These are phyloP conservation scores for Micromonas commoda DNA, from an alignment of 139 green algal genomes.

Conservation along the genomic window DNA sequence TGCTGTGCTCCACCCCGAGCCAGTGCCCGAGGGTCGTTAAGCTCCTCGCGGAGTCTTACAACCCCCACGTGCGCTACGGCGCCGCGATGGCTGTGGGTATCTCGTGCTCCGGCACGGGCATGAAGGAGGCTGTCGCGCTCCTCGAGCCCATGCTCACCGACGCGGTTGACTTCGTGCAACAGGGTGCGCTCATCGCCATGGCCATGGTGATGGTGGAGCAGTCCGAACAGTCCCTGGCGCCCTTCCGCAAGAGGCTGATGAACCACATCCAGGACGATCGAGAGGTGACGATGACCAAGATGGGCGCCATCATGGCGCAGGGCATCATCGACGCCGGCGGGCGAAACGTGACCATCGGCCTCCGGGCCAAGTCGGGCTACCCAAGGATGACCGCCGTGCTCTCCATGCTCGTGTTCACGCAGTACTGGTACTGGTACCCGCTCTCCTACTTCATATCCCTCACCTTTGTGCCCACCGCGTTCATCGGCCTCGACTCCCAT, in stretches of 20 bases:
- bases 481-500: slow-evolving; percentile 80
- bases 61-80: slow-evolving; percentile 89
- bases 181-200: slow-evolving; percentile 87
- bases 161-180: slow-evolving; percentile 84
- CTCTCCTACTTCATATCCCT: slow-evolving; percentile 86
- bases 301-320: slow-evolving; percentile 91
- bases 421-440: slow-evolving; percentile 99
- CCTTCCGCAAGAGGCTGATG: slow-evolving; percentile 66
- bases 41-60: slow-evolving; percentile 93
- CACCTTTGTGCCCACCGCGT: slow-evolving; percentile 68
- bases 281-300: slow-evolving; percentile 84
- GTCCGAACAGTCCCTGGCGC: slow-evolving; percentile 51
- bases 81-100: slow-evolving; percentile 95
- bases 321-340: slow-evolving; percentile 90
- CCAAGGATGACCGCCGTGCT: slow-evolving; percentile 78
- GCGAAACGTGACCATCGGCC: slow-evolving; percentile 79
- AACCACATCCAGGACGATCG: slow-evolving; percentile 84
- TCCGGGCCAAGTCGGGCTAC: slow-evolving; percentile 65
- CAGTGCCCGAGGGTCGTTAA: slow-evolving; percentile 86
- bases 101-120: slow-evolving; percentile 76
- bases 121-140: slow-evolving; percentile 68
- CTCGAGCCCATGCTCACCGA: slow-evolving; percentile 82
- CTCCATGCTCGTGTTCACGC: slow-evolving; percentile 85
- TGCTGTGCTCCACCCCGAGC: slow-evolving; percentile 75
- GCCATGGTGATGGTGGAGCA: slow-evolving; percentile 85